phyloP scores from a whole-genome alignment of 106 monocot genomes.

The Cymbidium sinense region DNA sequence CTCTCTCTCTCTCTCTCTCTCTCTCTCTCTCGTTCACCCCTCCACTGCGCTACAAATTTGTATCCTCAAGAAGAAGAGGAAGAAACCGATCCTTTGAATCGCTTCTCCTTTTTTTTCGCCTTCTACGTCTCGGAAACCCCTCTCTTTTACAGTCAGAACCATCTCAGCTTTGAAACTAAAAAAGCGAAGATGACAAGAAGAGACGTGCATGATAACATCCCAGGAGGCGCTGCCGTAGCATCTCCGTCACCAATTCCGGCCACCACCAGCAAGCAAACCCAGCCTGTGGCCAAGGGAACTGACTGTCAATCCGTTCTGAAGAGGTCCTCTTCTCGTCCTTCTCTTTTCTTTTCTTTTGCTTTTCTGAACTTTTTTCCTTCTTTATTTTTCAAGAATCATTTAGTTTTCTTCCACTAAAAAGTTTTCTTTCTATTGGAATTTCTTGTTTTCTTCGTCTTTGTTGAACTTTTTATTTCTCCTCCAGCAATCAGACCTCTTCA shows the following conservation, averaged over 20 bases:
- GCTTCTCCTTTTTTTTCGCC: neutral
- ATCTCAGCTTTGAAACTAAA: conserved; percentile 1
- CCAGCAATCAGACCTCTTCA: neutral
- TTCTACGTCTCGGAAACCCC: neutral
- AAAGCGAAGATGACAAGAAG: conserved; percentile 5
- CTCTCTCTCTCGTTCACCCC: neutral
- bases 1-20: neutral
- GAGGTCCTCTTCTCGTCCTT: conserved; percentile 31
- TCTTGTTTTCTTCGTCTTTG: no score
- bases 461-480: neutral
- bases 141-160: neutral
- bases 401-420: no score
- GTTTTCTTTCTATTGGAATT: no score
- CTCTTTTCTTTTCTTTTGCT: neutral
- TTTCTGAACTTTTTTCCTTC: neutral
- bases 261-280: conserved; percentile 36
- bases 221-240: conserved; percentile 17
- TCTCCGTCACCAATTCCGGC: conserved; percentile 8
- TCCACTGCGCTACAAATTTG: neutral
- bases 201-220: conserved; percentile 45
- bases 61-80: neutral
- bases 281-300: conserved; percentile 31
- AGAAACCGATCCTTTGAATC: neutral
- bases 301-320: conserved; percentile 69
- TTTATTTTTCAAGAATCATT: neutral